Base-by-base conservation (phyloP, 306 rosid species). In the Alnus rubra region DNA sequence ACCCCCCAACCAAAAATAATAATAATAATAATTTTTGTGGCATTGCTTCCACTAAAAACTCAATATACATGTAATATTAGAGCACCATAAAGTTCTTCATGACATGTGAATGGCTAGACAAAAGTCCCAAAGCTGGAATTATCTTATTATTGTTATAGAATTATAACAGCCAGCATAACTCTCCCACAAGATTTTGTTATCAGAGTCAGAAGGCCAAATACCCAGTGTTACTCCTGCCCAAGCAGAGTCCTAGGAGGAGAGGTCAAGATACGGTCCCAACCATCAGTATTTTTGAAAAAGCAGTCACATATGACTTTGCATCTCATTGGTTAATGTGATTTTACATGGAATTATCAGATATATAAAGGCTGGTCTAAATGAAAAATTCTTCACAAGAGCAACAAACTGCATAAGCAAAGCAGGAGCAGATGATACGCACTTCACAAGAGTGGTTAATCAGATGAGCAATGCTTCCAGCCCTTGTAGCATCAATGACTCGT, bases 391-490 rank as follows among this genome's bases (percentile, higher is more conserved):
- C 68, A 78, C 63, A 75, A 7, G 42, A 69, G 73, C 50, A 74
- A 19, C 62, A 72, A 75, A 84, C 19, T 28, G 28, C 71, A 79
- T 74, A 79, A 74, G 56, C 71, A 71, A 80, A 79, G 69, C 54
- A 77, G 37, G 19, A 69, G 53, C 51, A 48, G 53, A 74, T 74
- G 54, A 72, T 55, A 86, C 98, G 58, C 78, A 95, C 99, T 68
- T 89, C 99, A 88, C 99, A 95, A 81, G 99, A 93, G 87, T 95
- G 99, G 80, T 95, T 95, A 76, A 95, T 93, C 78, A 95, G 90
- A 93, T 95, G 99, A 78, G 99, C 99, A 84, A 95, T 90, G 88
- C 99, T 93, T 82, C 99, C 99, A 1, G 98, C 98, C 83, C 96
- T 91, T 59, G 99, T 95, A 64, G 99, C 99, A 85, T 95, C 99